Evolutionary conservation across 2,329 filamentous ascomycete species (phyloP).

Genomic region (Volutella citrinella): DNA sequence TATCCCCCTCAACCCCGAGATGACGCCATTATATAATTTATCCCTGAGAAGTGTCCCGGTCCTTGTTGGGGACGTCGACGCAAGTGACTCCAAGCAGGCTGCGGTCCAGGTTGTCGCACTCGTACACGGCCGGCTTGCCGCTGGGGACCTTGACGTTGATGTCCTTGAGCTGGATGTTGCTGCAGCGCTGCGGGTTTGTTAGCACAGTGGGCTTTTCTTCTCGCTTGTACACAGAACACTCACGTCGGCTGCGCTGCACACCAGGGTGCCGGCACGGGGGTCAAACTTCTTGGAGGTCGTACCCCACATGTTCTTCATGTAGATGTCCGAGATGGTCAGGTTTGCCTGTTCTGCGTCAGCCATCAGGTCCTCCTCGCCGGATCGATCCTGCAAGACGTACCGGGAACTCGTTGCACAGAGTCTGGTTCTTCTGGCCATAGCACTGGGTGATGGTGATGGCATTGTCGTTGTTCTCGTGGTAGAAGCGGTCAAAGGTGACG

Average conservation of each 20-base stretch:
- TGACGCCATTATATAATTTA: too few species aligned
- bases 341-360: too few species aligned
- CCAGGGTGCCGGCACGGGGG: constrained; percentile 25
- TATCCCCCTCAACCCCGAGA: too few species aligned
- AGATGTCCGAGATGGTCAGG: constrained; percentile 23
- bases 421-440: constrained; percentile 26
- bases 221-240: neutral
- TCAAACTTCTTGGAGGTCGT: constrained; percentile 26
- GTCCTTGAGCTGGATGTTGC: constrained; percentile 20
- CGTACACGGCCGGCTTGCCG: constrained; percentile 17
- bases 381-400: too few species aligned
- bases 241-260: constrained; percentile 29
- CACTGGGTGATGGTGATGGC: constrained; percentile 28
- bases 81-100: constrained; percentile 17
- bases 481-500: constrained; percentile 63
- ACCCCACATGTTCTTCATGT: constrained; percentile 29
- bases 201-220: neutral
- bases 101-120: constrained; percentile 20
- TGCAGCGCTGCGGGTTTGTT: constrained; percentile 17
- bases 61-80: constrained; percentile 3
- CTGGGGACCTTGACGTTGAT: constrained; percentile 21
- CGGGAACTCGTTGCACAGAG: constrained; percentile 21
- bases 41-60: constrained; percentile 16
- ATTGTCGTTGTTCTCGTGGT: constrained; percentile 56
- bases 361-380: too few species aligned